Evolutionary conservation across 108 stramenopile genomes (phyloP), one percentile per base, ranked within the genome.

Genomic region (Aurantiochytrium sp.): DNA sequence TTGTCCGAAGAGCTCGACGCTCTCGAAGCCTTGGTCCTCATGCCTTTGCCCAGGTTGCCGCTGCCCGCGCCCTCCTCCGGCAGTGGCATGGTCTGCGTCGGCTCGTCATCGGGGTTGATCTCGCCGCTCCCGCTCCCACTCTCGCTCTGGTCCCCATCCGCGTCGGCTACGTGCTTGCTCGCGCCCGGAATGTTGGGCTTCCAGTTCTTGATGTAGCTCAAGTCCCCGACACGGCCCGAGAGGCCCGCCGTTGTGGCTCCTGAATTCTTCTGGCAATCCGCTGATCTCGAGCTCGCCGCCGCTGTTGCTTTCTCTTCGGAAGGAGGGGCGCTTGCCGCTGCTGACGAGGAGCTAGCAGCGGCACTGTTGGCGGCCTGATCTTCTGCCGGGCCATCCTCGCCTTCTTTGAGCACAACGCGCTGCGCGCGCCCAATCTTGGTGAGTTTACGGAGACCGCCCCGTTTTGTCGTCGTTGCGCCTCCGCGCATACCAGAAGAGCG

Each of bases 171-270:
- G 12, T 65, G 59, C 8, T 65, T n/a, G n/a, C 34, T 30, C 32
- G 59, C 2, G 59, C 10, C 34, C n/a, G 73, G 42, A 12, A 48
- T 6, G 17, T 42, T 30, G 6, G 73, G 73, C n/a, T 81, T 81
- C 73, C 73, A 81, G 32, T 48, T 81, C 3, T 81, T 81, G 12
- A 81, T 81, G 4, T 81, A 81, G 45, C 73, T 81, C 36, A 81
- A 24, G 45, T 81, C 73, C 8, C 73, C 73, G 17, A 81, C 32
- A 6, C 73, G 39, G 6, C 30, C 45, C 19, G 27, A 17, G 32
- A 65, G 59, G 10, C 10, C 10, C 0, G 27, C 59, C 59, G 15
- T 17, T 15, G 0, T 52, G 3, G 15, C 17, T 17, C 17, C 17
- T 52, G 50, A 8, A 52, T 52, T 52, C 1, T 0, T 52, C 15